These are phyloP conservation scores for Xylaria sp. DNA, from an alignment of 495 filamentous ascomycete genomes.

Conservation along the genomic window DNA sequence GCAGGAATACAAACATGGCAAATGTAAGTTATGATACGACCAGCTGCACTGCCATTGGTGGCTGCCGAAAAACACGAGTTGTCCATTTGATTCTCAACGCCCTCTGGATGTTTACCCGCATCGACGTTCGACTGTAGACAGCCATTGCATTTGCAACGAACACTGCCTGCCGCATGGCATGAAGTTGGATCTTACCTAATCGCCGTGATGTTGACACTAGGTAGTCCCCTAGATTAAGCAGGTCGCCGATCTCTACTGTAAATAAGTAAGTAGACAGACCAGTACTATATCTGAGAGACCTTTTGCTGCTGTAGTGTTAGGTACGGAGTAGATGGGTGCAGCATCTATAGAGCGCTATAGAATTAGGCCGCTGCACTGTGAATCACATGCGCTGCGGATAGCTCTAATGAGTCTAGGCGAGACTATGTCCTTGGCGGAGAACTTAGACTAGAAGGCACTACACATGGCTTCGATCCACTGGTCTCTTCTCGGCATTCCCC, in stretches of 20 bases:
- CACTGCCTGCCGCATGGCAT: neutral
- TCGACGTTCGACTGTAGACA: neutral
- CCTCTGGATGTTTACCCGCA: neutral
- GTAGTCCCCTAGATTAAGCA: neutral
- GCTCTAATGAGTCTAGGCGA: neutral
- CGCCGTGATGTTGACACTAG: neutral
- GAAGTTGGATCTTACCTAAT: neutral
- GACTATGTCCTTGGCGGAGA: constrained; percentile 4
- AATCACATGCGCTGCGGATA: neutral
- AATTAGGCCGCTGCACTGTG: neutral
- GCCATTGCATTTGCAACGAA: neutral
- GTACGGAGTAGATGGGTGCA: no score
- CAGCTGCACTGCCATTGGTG: neutral
- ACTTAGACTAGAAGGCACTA: neutral
- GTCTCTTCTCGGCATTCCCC: neutral
- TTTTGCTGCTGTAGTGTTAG: constrained; percentile 1
- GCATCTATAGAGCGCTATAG: neutral
- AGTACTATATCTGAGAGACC: neutral
- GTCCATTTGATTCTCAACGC: neutral
- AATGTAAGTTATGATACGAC: neutral
- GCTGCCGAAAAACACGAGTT: neutral
- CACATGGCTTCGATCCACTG: neutral
- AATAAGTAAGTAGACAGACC: neutral
- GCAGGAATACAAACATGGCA: neutral
- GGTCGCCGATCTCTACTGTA: constrained; percentile 2